phyloP scores from a whole-genome alignment of 2,329 filamentous ascomycete genomes.

The Neonectria ditissima region DNA sequence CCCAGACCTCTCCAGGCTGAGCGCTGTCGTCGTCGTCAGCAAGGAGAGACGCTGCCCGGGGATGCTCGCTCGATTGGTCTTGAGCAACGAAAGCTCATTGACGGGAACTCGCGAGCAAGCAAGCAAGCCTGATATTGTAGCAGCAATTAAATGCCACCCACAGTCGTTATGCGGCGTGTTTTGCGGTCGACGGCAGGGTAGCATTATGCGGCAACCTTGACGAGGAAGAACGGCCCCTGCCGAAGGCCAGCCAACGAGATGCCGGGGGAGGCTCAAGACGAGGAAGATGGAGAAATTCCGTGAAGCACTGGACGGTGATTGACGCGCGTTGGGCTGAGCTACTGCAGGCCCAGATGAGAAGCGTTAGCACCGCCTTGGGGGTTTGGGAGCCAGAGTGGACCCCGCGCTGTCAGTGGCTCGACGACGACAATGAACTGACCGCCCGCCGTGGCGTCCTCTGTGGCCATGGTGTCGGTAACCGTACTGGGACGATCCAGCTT shows the following conservation, averaged over 20 bases:
- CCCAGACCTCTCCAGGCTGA: constrained; percentile 10
- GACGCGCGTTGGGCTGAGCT: constrained; percentile 33
- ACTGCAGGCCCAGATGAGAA: constrained; percentile 40
- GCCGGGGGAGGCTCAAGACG: constrained; percentile 7
- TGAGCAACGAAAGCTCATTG: constrained; percentile 5
- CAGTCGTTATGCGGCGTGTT: constrained; percentile 20
- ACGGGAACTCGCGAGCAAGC: constrained; percentile 1
- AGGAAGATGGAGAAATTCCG: constrained; percentile 11
- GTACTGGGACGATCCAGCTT: constrained; percentile 22
- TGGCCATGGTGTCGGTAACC: constrained; percentile 43
- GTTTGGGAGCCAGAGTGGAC: constrained; percentile 14
- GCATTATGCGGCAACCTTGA: constrained; percentile 10
- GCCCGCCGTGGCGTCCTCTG: constrained; percentile 34
- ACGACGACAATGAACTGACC: constrained; percentile 24
- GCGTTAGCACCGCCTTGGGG: constrained; percentile 37
- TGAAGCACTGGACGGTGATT: constrained; percentile 23
- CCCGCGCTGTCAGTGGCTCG: constrained; percentile 17
- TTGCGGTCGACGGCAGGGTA: constrained; percentile 13
- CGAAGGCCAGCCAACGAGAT: constrained; percentile 17
- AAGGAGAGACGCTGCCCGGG: constrained; percentile 1
- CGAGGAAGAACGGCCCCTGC: constrained; percentile 17
- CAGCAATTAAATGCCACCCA: constrained; percentile 23
- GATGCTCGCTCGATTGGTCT: not conserved
- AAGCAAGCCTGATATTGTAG: constrained; percentile 8
- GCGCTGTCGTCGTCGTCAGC: constrained; percentile 9